Conservation (phyloP, 352 stramenopile species). For the Phytophthora nicotianae region DNA sequence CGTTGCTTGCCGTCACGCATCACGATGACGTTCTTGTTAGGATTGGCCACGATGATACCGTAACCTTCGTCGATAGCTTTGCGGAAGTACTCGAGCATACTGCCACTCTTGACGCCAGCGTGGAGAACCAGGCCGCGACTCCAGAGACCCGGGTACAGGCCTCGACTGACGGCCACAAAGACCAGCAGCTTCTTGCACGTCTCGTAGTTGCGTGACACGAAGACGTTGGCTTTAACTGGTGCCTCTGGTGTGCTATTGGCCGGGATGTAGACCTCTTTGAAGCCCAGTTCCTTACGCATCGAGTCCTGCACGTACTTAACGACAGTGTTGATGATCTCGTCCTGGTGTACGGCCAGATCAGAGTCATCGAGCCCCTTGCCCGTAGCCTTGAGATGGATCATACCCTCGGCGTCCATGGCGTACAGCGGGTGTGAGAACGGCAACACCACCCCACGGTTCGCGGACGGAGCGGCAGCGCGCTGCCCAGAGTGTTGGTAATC, state of each 20-base stretch:
- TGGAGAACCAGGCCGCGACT: constrained; percentile 85
- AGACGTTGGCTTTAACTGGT: constrained; percentile 81
- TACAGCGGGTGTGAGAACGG: constrained; percentile 84
- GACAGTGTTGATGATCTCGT: constrained; percentile 88
- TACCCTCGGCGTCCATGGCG: constrained; percentile 83
- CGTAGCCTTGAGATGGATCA: constrained; percentile 87
- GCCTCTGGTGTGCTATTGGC: constrained; percentile 55
- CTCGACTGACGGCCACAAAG: constrained; percentile 84
- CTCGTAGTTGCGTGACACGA: constrained; percentile 84
- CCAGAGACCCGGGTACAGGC: constrained; percentile 85
- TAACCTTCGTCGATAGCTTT: constrained; percentile 87
- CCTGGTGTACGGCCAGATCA: constrained; percentile 86
- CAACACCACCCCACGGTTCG: constrained; percentile 40
- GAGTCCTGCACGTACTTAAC: constrained; percentile 89
- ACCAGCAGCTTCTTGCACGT: constrained; percentile 84
- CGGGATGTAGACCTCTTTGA: constrained; percentile 78
- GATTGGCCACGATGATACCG: constrained; percentile 89
- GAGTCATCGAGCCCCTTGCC: constrained; percentile 83
- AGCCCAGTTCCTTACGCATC: constrained; percentile 81
- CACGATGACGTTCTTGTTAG: constrained; percentile 91
- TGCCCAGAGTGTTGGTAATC: constrained; percentile 12
- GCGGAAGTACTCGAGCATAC: constrained; percentile 90
- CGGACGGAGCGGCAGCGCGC: constrained; percentile 1
- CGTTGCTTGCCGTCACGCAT: constrained; percentile 81
- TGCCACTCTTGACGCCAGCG: constrained; percentile 84